phyloP scores from a whole-genome alignment of 352 stramenopile species.

The Phytopythium oedochilum region DNA sequence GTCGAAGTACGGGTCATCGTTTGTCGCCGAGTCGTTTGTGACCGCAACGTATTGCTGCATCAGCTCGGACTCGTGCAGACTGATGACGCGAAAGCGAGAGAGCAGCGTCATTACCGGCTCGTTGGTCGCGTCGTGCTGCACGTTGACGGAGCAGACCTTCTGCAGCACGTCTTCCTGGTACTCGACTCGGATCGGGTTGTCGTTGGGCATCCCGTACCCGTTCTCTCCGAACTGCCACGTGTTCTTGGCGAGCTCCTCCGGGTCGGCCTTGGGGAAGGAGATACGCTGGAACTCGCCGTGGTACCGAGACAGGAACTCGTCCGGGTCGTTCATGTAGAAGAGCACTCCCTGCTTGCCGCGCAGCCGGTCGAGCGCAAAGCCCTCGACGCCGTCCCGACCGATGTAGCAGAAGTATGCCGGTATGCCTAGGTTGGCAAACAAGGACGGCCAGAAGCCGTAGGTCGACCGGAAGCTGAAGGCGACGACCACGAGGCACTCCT shows the following conservation, averaged over 20 bases:
- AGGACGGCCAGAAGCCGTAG: conserved; percentile 30
- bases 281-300: conserved; percentile 17
- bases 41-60: conserved; percentile 24
- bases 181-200: conserved; percentile 39
- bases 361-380: conserved; percentile 26
- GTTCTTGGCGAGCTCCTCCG: not conserved
- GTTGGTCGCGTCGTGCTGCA: conserved; percentile 7
- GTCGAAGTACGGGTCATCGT: conserved; percentile 25
- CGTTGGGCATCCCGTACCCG: conserved; percentile 34
- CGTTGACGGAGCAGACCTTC: conserved; percentile 14
- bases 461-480: conserved; percentile 30
- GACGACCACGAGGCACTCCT: conserved; percentile 36
- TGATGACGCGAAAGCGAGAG: conserved; percentile 11
- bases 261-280: conserved; percentile 9
- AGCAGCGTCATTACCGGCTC: conserved; percentile 17
- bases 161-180: conserved; percentile 27
- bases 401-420: conserved; percentile 67
- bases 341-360: conserved; percentile 19
- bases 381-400: conserved; percentile 25
- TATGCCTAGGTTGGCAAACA: conserved; percentile 37
- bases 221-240: conserved; percentile 36
- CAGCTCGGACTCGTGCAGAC: conserved; percentile 8
- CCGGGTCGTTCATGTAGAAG: conserved; percentile 37
- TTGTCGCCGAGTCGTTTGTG: not conserved
- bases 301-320: conserved; percentile 36